These are phyloP conservation scores for Wickerhamiella vanderwaltii DNA, from an alignment of 805 yeast species.

Conservation along the genomic window DNA sequence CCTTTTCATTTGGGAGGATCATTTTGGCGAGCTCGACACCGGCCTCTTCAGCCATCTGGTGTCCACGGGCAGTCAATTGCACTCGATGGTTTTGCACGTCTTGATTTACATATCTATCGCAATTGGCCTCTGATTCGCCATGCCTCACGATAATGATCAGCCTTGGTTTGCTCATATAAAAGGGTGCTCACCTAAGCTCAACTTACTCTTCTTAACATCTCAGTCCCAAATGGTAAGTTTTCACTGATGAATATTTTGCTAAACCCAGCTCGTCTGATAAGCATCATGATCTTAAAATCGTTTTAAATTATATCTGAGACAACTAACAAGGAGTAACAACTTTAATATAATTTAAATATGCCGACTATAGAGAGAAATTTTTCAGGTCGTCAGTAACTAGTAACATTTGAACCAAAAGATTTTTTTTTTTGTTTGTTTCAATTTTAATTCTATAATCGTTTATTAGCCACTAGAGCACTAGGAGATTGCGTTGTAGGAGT, in stretches of 20 bases:
- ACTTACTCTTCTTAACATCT: background rate
- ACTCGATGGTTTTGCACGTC: constrained; percentile 71
- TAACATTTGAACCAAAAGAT: too few species aligned
- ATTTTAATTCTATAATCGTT: too few species aligned
- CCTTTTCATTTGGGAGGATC: constrained; percentile 39
- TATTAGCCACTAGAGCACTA: too few species aligned
- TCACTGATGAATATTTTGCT: constrained; percentile 11
- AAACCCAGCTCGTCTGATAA: constrained; percentile 13
- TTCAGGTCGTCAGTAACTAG: too few species aligned
- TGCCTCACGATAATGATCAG: constrained; percentile 74
- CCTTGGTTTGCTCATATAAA: constrained; percentile 24
- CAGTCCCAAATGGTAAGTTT: constrained; percentile 4
- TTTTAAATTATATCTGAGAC: constrained; percentile 8
- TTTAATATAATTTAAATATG: too few species aligned
- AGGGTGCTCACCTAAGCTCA: background rate
- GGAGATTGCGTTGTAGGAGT: too few species aligned
- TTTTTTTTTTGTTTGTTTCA: too few species aligned
- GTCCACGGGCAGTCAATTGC: constrained; percentile 60
- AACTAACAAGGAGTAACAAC: constrained; percentile 11
- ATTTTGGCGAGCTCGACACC: constrained; percentile 28
- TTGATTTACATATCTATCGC: constrained; percentile 69
- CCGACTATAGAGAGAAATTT: too few species aligned
- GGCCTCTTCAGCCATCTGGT: constrained; percentile 31
- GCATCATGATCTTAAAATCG: constrained; percentile 12
- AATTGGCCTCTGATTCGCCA: constrained; percentile 87